Conservation (phyloP, 305 asterid species). For the Fraxinus baroniana region DNA sequence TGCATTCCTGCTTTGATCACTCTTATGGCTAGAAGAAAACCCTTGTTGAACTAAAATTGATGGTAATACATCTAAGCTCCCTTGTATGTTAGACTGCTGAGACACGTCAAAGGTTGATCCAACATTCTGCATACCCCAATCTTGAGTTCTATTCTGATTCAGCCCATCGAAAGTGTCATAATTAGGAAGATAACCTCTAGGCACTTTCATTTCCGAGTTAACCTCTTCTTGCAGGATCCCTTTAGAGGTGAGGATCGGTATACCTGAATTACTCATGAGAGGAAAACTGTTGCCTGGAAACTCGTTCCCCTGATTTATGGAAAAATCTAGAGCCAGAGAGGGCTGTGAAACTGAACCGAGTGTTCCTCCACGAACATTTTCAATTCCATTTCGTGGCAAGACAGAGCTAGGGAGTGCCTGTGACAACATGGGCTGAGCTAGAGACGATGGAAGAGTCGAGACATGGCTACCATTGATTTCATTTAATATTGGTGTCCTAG, state of each 20-base stretch:
- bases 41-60: conserved; percentile 52
- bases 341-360: conserved; percentile 47
- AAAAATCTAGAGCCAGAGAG: conserved; percentile 51
- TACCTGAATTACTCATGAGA: conserved; percentile 35
- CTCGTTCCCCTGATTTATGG: conserved; percentile 37
- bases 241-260: conserved; percentile 34
- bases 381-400: conserved; percentile 40
- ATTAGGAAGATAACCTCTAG: conserved; percentile 42
- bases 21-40: conserved; percentile 39
- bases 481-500: conserved; percentile 44
- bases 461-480: conserved; percentile 37
- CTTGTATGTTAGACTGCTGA: conserved; percentile 38
- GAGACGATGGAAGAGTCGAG: conserved; percentile 36
- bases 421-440: conserved; percentile 40
- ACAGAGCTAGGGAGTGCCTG: conserved; percentile 35
- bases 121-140: conserved; percentile 52
- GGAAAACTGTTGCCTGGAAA: conserved; percentile 37
- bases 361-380: conserved; percentile 32
- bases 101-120: conserved; percentile 48
- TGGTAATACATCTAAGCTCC: conserved; percentile 37
- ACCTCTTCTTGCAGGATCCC: conserved; percentile 41
- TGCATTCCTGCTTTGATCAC: conserved; percentile 30
- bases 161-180: conserved; percentile 43
- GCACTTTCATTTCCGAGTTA: conserved; percentile 37
- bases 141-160: conserved; percentile 45